Base-by-base conservation (phyloP, 1,284 basidiomycete species). In the Cryptococcus hybrid region DNA sequence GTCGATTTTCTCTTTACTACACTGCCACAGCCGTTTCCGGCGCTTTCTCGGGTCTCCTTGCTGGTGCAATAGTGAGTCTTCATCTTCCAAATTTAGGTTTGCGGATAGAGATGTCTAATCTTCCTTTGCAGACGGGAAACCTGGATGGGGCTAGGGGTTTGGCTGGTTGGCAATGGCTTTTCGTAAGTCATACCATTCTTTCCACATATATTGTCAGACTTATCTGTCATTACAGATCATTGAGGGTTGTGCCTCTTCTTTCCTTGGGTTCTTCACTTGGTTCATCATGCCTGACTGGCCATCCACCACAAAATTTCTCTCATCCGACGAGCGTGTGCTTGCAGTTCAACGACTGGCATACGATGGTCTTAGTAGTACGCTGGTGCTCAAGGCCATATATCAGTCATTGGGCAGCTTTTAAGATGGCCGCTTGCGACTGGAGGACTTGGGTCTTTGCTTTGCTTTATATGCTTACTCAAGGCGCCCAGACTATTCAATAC, bases 401-500 rank as follows among this genome's bases (percentile, higher is more conserved):
- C 7, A 71, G 75, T 2, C 78, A 81, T 61, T 64, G 61, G 53
- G 62, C 70, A 37, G 78, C 79, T 1, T 51, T 73, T 62, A 79
- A 76, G 68, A 66, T 78, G 64, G 72, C 70, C 13, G 52, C 70
- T 54, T 56, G 43, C 38, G 65, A 71, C 59, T 69, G 68, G 67
- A 66, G 69, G 53, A 60, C 62, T 35, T 65, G 77, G 59, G 58
- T 70, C 54, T 72, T 80, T 61, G 71, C 77, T 62, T 69, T 78
- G 61, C 47, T 63, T 30, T 74, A 78, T 63, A 77, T 78, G 76
- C 66, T 75, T 49, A 67, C 65, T 51, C 79, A 79, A 2, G 79
- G 80, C 52, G 70, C 78, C 13, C 78, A 80, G 60, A 79, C 79
- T 5, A 79, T 81, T 52, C 78, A 79, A 60, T 80, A 81, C 72